Base-by-base conservation (phyloP, 306 rosid genomes). In the Chamaecrista fasciculata region DNA sequence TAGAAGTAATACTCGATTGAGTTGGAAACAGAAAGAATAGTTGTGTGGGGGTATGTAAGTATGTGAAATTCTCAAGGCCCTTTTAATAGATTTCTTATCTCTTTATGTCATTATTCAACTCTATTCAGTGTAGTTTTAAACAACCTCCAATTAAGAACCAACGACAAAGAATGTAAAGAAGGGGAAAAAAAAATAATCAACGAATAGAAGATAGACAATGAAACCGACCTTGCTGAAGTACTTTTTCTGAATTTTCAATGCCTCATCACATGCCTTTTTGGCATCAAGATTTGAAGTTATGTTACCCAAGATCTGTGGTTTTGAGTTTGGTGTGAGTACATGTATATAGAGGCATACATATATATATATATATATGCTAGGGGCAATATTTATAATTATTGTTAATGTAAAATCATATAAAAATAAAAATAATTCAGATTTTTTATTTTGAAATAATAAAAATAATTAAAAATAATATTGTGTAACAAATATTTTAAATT, bases 161-260 rank as follows among this genome's bases (percentile, higher is more conserved):
- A 37, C 63, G 39, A 58, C 19, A 39, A 11, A n/a, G 6, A 25
- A 25, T 24, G 12, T 25, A 51, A 14, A 44, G 3, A 55, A 63
- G 25, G 9, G n/a, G n/a, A n/a, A n/a, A 20, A 34, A 43, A 15
- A 53, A 12, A 16, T 12, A 15, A 7, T 31, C 47, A 12, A 29
- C 34, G 6, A 33, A 33, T 5, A 33, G 6, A 36, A 46, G 63
- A 10, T 6, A 65, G 28, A 53, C 62, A 73, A 67, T 37, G 73
- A 67, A 81, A 57, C 23, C 66, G 65, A 90, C 98, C 91, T 86
- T 88, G 79, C 67, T 81, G n/a, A 93, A 60, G 84, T 93, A 93
- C 90, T 86, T 93, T 47, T 86, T 86, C 80, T 93, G 98, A 77
- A 93, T 65, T 85, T 86, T 93, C 85, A 90, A 64, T 47, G 98